phyloP scores from a whole-genome alignment of 1,284 basidiomycete genomes.

The Malassezia cuniculi region DNA sequence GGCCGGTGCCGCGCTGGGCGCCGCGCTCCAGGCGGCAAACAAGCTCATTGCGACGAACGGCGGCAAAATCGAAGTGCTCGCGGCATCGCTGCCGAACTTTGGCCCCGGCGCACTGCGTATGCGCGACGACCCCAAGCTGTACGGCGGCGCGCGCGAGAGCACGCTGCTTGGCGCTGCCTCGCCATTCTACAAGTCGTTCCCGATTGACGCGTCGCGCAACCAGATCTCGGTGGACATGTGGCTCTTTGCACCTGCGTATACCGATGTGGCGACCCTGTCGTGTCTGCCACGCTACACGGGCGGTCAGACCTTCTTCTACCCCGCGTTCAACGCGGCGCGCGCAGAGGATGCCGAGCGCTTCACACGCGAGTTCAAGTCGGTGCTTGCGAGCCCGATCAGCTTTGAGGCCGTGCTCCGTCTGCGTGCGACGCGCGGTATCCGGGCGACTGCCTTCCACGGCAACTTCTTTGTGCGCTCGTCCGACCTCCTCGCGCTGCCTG shows the following conservation, averaged over 20 bases:
- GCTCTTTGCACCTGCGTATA: slow-evolving; percentile 82
- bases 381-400: slow-evolving; percentile 85
- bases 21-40: slow-evolving; percentile 86
- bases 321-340: slow-evolving; percentile 86
- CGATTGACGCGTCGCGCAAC: slow-evolving; percentile 91
- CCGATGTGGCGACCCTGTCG: slow-evolving; percentile 83
- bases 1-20: slow-evolving; percentile 86
- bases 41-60: slow-evolving; percentile 87
- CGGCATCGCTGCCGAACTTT: slow-evolving; percentile 70
- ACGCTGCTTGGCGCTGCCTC: slow-evolving; percentile 51
- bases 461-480: slow-evolving; percentile 99
- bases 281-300: slow-evolving; percentile 94
- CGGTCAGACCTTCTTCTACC: slow-evolving; percentile 96
- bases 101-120: slow-evolving; percentile 88
- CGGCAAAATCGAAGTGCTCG: slow-evolving; percentile 85
- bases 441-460: slow-evolving; percentile 96
- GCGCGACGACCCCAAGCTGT: slow-evolving; percentile 86
- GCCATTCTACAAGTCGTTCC: slow-evolving; percentile 95
- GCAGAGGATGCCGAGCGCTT: slow-evolving; percentile 95
- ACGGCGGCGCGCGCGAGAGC: slow-evolving; percentile 77
- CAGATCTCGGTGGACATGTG: slow-evolving; percentile 99
- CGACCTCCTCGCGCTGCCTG: slow-evolving; percentile 87
- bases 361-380: slow-evolving; percentile 87
- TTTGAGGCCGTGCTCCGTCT: slow-evolving; percentile 95
- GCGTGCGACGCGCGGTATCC: slow-evolving; percentile 67